Evolutionary conservation across 768 basidiomycete species (phyloP), one percentile per base, ranked within the genome.

Genomic region (Naganishia antarctica): DNA sequence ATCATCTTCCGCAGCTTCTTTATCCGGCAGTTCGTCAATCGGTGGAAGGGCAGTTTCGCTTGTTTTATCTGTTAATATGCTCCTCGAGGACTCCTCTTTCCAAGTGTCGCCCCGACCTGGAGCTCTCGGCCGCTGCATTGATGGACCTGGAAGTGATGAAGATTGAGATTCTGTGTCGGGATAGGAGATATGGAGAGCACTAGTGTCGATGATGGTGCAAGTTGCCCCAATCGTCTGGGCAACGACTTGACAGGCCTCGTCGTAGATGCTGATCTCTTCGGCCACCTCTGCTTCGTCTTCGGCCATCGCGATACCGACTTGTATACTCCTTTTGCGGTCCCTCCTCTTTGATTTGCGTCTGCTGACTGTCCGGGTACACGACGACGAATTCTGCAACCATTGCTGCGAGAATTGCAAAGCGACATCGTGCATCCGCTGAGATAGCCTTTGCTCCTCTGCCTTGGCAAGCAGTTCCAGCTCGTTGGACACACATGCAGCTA

Each of bases 321-420:
- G 37, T 40, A 40, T 57, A 21, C 37, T 57, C 11, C 34, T 2
- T 29, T 41, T 57, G n/a, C 37, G 53, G 4, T 23, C 31, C 21
- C 53, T 57, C n/a, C 53, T 29, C 23, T 57, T 57, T 6, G 34
- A 40, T 57, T 41, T 25, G n/a, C 37, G 53, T 13, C 31, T 60
- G 49, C 51, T 63, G 60, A 31, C 66, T 61, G 12, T 70, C 68
- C 23, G 62, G 47, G 44, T 57, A 41, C 68, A 70, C 6, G 50
- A 60, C 25, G 72, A 71, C 43, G 72, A 67, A 23, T 66, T 65
- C 61, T 74, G 70, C 31, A 76, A 59, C 1, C 73, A 73, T 11
- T 72, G 71, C 28, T 73, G 71, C 3, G 73, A 66, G 60, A 76
- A 76, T 25, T 74, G 70, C 28, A 76, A 72, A 11, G 75, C 73